Percentiles rank a stretch among this genome's conserved stretches.
These are phyloP conservation scores for Fragaria iinumae DNA, from an alignment of 306 rosid species.

Conservation along the genomic window DNA sequence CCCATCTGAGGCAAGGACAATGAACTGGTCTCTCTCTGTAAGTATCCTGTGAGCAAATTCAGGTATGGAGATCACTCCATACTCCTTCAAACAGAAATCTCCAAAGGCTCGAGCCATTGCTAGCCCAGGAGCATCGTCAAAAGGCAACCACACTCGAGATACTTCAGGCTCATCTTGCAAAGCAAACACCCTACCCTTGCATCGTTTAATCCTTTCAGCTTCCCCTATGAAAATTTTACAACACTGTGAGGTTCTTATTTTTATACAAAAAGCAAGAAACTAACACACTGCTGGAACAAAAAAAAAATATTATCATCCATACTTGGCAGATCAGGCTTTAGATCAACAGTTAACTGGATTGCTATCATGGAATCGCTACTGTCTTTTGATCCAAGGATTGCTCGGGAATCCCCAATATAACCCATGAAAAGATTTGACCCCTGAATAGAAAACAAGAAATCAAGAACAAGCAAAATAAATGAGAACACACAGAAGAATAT, in stretches of 20 bases:
- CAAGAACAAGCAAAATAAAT: constrained; percentile 19
- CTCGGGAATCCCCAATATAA: constrained; percentile 87
- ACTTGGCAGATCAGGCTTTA: constrained; percentile 98
- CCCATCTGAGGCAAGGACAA: constrained; percentile 97
- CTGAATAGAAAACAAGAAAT: constrained; percentile 41
- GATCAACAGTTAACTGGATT: constrained; percentile 78
- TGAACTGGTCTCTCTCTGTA: constrained; percentile 77
- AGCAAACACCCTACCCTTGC: constrained; percentile 94
- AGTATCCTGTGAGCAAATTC: constrained; percentile 73
- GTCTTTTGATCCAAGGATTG: constrained; percentile 87
- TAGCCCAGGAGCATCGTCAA: constrained; percentile 93
- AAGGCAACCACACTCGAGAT: constrained; percentile 89
- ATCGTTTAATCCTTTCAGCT: constrained; percentile 85
- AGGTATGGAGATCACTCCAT: constrained; percentile 92
- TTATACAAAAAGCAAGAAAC: constrained; percentile 17
- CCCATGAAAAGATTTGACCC: constrained; percentile 86
- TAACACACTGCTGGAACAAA: constrained; percentile 5
- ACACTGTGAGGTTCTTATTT: not conserved
- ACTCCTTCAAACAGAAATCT: constrained; percentile 93
- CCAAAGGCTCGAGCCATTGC: constrained; percentile 99
- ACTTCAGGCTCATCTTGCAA: constrained; percentile 98
- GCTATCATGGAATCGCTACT: constrained; percentile 62
- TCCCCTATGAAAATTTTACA: constrained; percentile 51
- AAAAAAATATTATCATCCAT: constrained; percentile 12
- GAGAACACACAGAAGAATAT: constrained; percentile 13